Percentiles rank a stretch among this genome's conserved stretches.
Conservation (phyloP, 2,329 filamentous ascomycete genomes). For the Aspergillus thermomutatus region DNA sequence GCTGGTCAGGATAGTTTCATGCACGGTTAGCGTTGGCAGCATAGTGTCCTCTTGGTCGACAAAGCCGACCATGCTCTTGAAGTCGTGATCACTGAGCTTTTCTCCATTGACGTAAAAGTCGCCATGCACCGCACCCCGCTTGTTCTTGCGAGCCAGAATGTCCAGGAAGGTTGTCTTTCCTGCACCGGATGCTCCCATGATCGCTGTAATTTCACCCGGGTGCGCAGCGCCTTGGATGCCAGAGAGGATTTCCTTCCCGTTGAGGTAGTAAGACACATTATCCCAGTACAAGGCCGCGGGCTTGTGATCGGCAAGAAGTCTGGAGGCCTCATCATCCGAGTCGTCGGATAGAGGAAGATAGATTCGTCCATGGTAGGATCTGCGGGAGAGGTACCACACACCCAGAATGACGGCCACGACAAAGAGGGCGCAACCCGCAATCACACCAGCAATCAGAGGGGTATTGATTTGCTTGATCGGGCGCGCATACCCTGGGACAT, state of each 20-base stretch:
- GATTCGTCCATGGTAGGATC: conserved; percentile 61
- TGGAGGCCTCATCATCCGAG: conserved; percentile 79
- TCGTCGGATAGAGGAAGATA: conserved; percentile 78
- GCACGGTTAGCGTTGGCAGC: conserved; percentile 90
- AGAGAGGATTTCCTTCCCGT: conserved; percentile 79
- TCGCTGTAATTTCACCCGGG: conserved; percentile 91
- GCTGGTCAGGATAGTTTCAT: conserved; percentile 95
- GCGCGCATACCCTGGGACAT: conserved; percentile 84
- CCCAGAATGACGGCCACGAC: conserved; percentile 79
- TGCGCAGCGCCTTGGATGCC: conserved; percentile 82
- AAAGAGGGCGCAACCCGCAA: conserved; percentile 80
- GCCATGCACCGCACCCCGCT: conserved; percentile 73
- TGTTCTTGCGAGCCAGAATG: conserved; percentile 94
- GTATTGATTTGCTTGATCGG: conserved; percentile 96
- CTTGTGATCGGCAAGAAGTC: conserved; percentile 87
- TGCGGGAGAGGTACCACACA: conserved; percentile 84
- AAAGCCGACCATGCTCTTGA: conserved; percentile 89
- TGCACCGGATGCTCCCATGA: conserved; percentile 97
- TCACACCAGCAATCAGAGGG: conserved; percentile 88
- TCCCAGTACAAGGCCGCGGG: conserved; percentile 86
- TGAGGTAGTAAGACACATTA: conserved; percentile 80
- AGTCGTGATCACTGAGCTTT: conserved; percentile 78
- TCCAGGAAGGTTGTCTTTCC: conserved; percentile 97
- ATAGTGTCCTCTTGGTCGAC: conserved; percentile 98
- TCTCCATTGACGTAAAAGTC: conserved; percentile 93